Conservation (phyloP, 371 early-diverging fungal genomes). For the Mucor circinelloides region DNA sequence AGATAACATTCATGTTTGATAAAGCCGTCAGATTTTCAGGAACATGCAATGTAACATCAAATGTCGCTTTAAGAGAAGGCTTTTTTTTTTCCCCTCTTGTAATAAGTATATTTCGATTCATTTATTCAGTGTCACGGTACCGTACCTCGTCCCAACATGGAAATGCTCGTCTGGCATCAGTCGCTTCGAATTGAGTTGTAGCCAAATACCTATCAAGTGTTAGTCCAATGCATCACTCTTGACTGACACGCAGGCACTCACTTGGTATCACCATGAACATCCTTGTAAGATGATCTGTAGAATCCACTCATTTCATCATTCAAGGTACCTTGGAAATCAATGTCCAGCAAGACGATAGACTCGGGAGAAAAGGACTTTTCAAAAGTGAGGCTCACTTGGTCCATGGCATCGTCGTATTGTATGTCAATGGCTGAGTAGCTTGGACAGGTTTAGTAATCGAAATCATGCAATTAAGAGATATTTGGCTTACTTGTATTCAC, state of each 20-base stretch:
- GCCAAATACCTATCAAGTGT: slow-evolving; percentile 56
- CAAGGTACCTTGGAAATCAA: slow-evolving; percentile 71
- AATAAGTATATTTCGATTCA: background rate
- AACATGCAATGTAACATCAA: slow-evolving; percentile 78
- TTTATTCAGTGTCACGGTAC: background rate
- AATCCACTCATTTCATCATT: slow-evolving; percentile 89
- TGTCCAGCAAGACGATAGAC: slow-evolving; percentile 48
- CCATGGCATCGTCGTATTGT: slow-evolving; percentile 52
- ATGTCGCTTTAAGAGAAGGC: slow-evolving; percentile 91
- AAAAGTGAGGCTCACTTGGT: slow-evolving; percentile 68
- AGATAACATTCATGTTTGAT: slow-evolving; percentile 82
- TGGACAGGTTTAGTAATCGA: background rate
- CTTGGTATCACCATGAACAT: slow-evolving; percentile 62
- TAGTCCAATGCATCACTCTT: background rate
- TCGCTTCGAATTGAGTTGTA: slow-evolving; percentile 94
- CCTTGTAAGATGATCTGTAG: slow-evolving; percentile 77
- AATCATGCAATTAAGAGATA: slow-evolving; percentile 7
- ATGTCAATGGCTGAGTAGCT: slow-evolving; percentile 28
- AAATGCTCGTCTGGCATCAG: slow-evolving; percentile 87
- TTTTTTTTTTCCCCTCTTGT: background rate
- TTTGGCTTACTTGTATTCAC: slow-evolving; percentile 25
- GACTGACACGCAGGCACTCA: slow-evolving; percentile 8
- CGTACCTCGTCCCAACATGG: slow-evolving; percentile 88
- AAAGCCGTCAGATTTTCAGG: slow-evolving; percentile 71
- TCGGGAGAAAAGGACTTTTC: slow-evolving; percentile 49